Evolutionary conservation across 2,329 filamentous ascomycete genomes (phyloP), one percentile per base, ranked within the genome.

Genomic region (Sclerotinia minor): DNA sequence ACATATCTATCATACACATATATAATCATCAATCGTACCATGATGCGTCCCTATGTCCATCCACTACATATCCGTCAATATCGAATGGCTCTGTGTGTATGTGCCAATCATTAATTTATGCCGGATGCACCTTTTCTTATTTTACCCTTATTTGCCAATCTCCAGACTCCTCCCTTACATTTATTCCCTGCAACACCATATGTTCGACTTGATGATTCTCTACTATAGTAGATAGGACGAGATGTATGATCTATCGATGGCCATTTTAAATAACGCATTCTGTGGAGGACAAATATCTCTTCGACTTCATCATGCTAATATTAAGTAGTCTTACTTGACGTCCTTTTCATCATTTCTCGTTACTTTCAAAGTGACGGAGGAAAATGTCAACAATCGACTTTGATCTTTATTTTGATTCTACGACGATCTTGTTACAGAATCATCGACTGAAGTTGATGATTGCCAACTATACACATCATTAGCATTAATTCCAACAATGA

Each of bases 381-480:
- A 44, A 26, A 21, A 64, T n/a, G 7, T 53, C 47, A 29, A 64
- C 3, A 32, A 24, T 38, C 6, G 9, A 47, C 2, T 17, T 21
- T n/a, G 24, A 2, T 54, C 4, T 5, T 64, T 26, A 26, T 41
- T 19, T 29, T 54, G 6, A 5, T 15, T 54, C 47, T 21, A 64
- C 32, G n/a, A 21, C 6, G 21, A 41, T 7, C 47, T 54, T 15
- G 3, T 17, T 1, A 13, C 47, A 54, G 7, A 29, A 55, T 69
- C 65, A 67, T 65, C 58, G 65, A 44, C 63, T 67, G 32, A 72
- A 72, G 35, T 69, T 67, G 32, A 72, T 72, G 19, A 71, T 67
- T 29, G 71, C 71, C 52, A 72, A 50, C 71, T 72, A 52, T 45
- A 45, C 4, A 44, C 29, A 15, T 5, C 41, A 50, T 71, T 38